These are phyloP conservation scores for Kalaharituber pfeilii DNA, from an alignment of 2,329 filamentous ascomycete species.

Conservation along the genomic window DNA sequence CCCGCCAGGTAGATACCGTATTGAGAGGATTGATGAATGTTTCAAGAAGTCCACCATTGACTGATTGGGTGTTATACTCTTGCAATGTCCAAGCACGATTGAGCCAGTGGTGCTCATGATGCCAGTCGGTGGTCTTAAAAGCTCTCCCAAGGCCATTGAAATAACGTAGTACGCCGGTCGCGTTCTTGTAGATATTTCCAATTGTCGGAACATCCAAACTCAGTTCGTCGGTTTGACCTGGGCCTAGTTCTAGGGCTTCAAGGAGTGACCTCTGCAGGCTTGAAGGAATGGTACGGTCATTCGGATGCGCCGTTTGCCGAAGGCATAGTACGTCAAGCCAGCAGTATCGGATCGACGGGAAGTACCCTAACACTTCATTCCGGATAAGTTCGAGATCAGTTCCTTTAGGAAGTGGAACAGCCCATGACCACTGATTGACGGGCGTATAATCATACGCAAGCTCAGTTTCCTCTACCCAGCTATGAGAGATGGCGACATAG, in stretches of 20 bases:
- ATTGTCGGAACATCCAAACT: slow-evolving; percentile 3
- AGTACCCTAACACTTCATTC: background rate
- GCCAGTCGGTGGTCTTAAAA: no score
- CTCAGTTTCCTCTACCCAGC: background rate
- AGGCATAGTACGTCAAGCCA: background rate
- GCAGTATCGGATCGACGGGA: background rate
- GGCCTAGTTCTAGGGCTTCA: background rate
- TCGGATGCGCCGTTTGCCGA: background rate
- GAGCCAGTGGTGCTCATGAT: no score
- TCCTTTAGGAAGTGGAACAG: background rate
- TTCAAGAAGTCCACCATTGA: no score
- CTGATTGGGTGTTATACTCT: no score
- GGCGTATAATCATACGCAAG: background rate
- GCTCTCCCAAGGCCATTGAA: no score
- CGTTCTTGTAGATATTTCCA: slow-evolving; percentile 4
- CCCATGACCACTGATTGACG: background rate
- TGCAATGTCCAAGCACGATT: no score
- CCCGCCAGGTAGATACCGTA: no score
- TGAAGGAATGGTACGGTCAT: background rate
- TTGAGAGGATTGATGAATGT: no score
- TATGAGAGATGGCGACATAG: background rate
- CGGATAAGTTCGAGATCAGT: background rate
- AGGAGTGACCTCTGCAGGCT: background rate
- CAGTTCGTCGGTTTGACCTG: background rate
- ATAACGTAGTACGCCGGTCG: no score